A percentile compares a stretch with the other conserved stretches of the same genome.
phyloP scores from a whole-genome alignment of 129 eudicot species.

The Mikania micrantha region DNA sequence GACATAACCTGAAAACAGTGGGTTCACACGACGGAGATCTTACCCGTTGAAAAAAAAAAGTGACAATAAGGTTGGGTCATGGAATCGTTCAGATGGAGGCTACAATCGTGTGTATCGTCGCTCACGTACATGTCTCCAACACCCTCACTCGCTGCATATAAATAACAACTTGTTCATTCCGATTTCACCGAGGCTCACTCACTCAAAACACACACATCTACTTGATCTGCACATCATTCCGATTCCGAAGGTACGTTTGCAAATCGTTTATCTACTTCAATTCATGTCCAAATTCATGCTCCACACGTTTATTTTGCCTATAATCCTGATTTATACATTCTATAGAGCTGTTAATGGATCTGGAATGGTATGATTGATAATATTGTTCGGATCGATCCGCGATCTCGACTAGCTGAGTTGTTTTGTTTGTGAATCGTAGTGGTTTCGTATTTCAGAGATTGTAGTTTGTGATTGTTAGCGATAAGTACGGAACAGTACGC shows the following conservation, averaged over 20 bases:
- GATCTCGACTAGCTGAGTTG: background rate
- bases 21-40: too few species aligned
- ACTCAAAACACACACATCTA: conserved; percentile 5
- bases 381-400: conserved; percentile 4
- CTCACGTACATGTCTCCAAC: conserved; percentile 14
- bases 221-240: conserved; percentile 8
- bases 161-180: conserved; percentile 9
- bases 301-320: background rate
- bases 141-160: conserved; percentile 6
- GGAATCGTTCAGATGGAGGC: background rate
- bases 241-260: conserved; percentile 4
- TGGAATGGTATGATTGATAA: background rate
- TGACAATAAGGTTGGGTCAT: background rate
- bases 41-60: too few species aligned
- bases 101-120: background rate
- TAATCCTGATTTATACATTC: background rate
- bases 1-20: too few species aligned
- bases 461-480: background rate
- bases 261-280: conserved; percentile 2
- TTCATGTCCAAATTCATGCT: conserved; percentile 6
- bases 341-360: conserved; percentile 8
- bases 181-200: conserved; percentile 17
- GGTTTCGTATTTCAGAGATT: background rate
- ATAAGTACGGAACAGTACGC: background rate
- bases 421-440: background rate